phyloP scores from a whole-genome alignment of 1,284 basidiomycete species.

The Meira nashicola region DNA sequence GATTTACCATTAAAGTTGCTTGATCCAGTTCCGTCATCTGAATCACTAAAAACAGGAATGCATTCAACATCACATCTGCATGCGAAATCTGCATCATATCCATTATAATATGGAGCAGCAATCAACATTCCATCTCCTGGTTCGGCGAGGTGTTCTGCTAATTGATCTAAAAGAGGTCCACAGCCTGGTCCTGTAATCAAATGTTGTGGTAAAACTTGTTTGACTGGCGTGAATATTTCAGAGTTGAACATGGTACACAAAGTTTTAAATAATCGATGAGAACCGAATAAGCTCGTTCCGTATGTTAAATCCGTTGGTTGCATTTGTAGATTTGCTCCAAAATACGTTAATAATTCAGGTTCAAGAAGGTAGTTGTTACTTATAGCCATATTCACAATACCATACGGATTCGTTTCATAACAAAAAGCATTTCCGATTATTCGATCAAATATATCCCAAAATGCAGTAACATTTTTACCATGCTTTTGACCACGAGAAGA shows the following conservation, averaged over 20 bases:
- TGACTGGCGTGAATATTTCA: slow-evolving; percentile 11
- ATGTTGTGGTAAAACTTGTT: slow-evolving; percentile 14
- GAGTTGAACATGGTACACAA: slow-evolving; percentile 17
- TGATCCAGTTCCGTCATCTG: slow-evolving; percentile 7
- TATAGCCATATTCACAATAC: slow-evolving; percentile 26
- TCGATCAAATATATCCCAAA: slow-evolving; percentile 21
- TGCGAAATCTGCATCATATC: slow-evolving; percentile 21
- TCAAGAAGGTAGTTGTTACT: slow-evolving; percentile 26
- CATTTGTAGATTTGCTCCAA: slow-evolving; percentile 11
- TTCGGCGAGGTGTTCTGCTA: slow-evolving; percentile 17
- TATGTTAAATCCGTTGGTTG: slow-evolving; percentile 17
- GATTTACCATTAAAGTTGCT: slow-evolving; percentile 9
- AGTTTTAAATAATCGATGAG: slow-evolving; percentile 22
- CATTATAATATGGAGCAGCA: slow-evolving; percentile 22
- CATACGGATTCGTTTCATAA: slow-evolving; percentile 11
- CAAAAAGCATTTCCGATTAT: slow-evolving; percentile 19
- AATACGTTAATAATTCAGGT: slow-evolving; percentile 18
- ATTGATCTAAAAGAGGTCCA: slow-evolving; percentile 22
- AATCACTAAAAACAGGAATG: slow-evolving; percentile 11
- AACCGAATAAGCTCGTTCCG: slow-evolving; percentile 22
- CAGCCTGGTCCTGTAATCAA: slow-evolving; percentile 23
- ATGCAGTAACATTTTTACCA: slow-evolving; percentile 13
- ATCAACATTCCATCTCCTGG: slow-evolving; percentile 14
- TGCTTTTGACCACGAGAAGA: slow-evolving; percentile 9
- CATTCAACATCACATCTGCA: slow-evolving; percentile 13